These are phyloP conservation scores for Trifolium subterraneum DNA, from an alignment of 306 rosid genomes.

Conservation along the genomic window DNA sequence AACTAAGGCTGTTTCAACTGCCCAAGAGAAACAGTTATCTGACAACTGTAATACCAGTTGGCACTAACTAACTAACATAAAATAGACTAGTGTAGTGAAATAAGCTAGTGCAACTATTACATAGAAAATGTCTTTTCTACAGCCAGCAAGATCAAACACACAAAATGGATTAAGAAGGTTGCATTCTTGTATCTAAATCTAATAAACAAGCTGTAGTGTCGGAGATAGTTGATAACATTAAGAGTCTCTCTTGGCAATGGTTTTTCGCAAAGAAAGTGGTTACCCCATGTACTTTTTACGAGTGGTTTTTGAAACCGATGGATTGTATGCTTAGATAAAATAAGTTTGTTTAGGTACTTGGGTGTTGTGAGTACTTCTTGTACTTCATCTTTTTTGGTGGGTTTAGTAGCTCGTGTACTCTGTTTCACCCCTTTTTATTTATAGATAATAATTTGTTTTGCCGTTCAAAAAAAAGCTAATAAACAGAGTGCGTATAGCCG, in stretches of 20 bases:
- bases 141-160: slow-evolving; percentile 44
- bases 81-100: neutral
- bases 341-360: too few relatives aligned
- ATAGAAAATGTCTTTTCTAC: neutral
- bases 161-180: slow-evolving; percentile 33
- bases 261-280: too few relatives aligned
- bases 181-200: slow-evolving; percentile 31
- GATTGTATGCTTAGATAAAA: too few relatives aligned
- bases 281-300: too few relatives aligned
- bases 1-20: neutral
- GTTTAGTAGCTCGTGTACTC: too few relatives aligned
- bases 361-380: too few relatives aligned
- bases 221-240: too few relatives aligned
- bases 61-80: neutral
- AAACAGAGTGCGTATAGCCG: slow-evolving; percentile 5
- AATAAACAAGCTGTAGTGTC: neutral
- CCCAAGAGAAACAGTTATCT: neutral
- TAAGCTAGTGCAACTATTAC: neutral
- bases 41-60: neutral
- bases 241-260: too few relatives aligned
- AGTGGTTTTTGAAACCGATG: too few relatives aligned
- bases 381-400: too few relatives aligned
- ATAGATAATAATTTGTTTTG: too few relatives aligned
- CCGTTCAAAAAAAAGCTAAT: slow-evolving; percentile 7
- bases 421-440: too few relatives aligned